phyloP scores from a whole-genome alignment of 805 yeast species.

The Lipomyces starkeyi region DNA sequence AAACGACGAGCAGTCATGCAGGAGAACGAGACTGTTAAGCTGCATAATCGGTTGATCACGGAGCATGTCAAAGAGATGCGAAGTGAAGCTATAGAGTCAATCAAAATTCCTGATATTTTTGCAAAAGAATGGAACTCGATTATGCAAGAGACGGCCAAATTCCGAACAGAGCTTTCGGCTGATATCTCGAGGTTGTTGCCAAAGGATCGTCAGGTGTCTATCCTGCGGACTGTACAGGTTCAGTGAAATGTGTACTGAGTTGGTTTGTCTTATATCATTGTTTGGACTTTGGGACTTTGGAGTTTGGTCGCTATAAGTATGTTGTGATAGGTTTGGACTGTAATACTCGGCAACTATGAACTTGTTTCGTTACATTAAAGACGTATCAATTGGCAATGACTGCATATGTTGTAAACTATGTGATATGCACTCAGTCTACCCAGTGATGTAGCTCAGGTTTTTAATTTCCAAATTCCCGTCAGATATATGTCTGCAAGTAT shows the following conservation, averaged over 20 bases:
- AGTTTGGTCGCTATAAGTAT: background rate
- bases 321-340: background rate
- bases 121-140: slow-evolving; percentile 17
- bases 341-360: background rate
- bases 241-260: background rate
- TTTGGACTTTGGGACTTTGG: background rate
- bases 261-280: background rate
- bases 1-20: slow-evolving; percentile 44
- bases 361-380: no score
- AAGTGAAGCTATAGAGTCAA: background rate
- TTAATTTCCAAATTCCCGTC: no score
- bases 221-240: background rate
- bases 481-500: no score
- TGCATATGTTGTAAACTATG: background rate
- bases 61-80: slow-evolving; percentile 42
- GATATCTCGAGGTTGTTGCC: background rate
- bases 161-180: background rate
- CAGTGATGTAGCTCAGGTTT: no score
- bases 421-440: no score
- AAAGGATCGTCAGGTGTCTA: background rate
- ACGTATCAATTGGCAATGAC: background rate
- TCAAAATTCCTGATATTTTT: slow-evolving; percentile 11
- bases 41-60: slow-evolving; percentile 43
- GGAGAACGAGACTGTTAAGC: slow-evolving; percentile 41
- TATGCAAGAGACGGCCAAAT: slow-evolving; percentile 12